Conservation (phyloP, 192 early-diverging fungal species). For the Linnemannia hyalina region DNA sequence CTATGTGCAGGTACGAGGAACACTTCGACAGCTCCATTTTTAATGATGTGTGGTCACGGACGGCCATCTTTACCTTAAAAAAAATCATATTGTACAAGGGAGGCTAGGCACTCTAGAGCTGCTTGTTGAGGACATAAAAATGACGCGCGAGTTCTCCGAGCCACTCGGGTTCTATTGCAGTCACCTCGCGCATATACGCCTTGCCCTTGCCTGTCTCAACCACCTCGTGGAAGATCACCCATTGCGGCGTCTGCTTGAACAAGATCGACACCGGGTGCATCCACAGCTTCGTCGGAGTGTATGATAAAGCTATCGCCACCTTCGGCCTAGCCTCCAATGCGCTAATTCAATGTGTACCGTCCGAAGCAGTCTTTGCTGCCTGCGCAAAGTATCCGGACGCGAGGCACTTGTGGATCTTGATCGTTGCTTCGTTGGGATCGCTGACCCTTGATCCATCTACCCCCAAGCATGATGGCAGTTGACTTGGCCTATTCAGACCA, state of each 20-base stretch:
- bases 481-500: constrained; percentile 35
- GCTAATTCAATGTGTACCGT: constrained; percentile 78
- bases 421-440: neutral
- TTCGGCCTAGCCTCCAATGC: constrained; percentile 55
- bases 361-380: constrained; percentile 74
- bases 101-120: neutral
- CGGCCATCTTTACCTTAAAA: no score
- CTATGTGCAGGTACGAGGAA: no score
- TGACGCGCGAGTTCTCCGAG: constrained; percentile 95
- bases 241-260: constrained; percentile 90
- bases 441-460: constrained; percentile 42
- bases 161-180: constrained; percentile 94
- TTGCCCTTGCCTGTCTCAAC: constrained; percentile 89
- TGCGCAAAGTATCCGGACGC: constrained; percentile 81
- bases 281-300: constrained; percentile 35
- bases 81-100: neutral
- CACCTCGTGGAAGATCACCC: constrained; percentile 96
- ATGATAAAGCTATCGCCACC: neutral
- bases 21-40: no score
- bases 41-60: no score
- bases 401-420: constrained; percentile 74
- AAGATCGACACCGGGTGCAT: constrained; percentile 95
- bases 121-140: constrained; percentile 66
- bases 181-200: constrained; percentile 97
- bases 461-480: constrained; percentile 54